Base-by-base conservation (phyloP, 768 basidiomycete genomes). In the Thelephora aurantiotincta region DNA sequence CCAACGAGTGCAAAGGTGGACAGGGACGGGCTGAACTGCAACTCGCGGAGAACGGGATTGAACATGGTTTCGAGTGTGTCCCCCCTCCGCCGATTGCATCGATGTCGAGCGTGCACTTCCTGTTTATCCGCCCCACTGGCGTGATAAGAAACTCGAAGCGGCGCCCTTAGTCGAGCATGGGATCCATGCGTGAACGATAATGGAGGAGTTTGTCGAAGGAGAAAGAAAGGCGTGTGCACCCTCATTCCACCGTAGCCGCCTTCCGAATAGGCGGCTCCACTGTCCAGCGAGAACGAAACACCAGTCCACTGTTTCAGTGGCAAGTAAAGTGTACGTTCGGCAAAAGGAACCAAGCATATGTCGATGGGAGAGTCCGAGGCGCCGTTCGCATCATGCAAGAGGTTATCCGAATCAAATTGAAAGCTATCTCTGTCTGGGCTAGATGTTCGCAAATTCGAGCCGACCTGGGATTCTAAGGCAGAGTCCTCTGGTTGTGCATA, bases 351-450 rank as follows among this genome's bases (percentile, higher is more conserved):
- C 78, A 85, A 56, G 83, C 84, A 2, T 96, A 88, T 61, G 76
- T 93, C 44, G 77, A 82, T 55, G 75, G 68, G 50, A 64, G 88
- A 48, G 65, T 79, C 7, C 63, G 69, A 2, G 72, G 81, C 54
- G 82, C 90, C 1, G 78, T 90, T 33, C 74, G 78, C 16, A 72
- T 82, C 20, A 86, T 92, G 76, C 80, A 83, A 58, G 90, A 98
- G 58, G 87, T 96, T 53, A 90, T 99, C 47, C 78, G 89, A 7
- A 88, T 92, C 48, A 93, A 99, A 59, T 90, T 92, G 1, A 77
- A 85, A 14, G 84, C 90, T 1, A 69, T 73, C 0, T 65, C 87
- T 88, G 52, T 82, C 77, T 2, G 86, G 26, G 4, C 26, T 30
- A 9, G 9, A 87, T 91, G 0, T 74, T 97, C 9, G 26, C 4